A percentile compares a stretch with the other conserved stretches of the same genome.
Conservation (phyloP, 768 basidiomycete genomes). For the Pleurotus eryngii region DNA sequence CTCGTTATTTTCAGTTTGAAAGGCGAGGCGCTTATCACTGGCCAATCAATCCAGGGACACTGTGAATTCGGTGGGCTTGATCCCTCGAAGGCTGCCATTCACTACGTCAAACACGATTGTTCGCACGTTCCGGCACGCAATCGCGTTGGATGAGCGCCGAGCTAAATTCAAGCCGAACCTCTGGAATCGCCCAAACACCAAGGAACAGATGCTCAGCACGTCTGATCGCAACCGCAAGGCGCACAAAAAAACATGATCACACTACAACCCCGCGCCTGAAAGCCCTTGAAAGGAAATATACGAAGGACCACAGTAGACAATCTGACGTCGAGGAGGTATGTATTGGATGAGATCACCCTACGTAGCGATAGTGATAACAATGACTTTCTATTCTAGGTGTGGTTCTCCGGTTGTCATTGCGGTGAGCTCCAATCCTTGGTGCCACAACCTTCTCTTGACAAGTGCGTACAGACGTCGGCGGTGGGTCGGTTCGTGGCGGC, state of each 20-base stretch:
- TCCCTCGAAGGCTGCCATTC: constrained; percentile 34
- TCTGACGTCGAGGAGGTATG: constrained; percentile 45
- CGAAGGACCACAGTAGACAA: constrained; percentile 12
- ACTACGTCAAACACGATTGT: constrained; percentile 30
- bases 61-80: constrained; percentile 48
- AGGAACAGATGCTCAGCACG: constrained; percentile 26
- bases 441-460: too few relatives aligned
- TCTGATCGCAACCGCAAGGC: not conserved
- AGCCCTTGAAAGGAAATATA: constrained; percentile 24
- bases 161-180: constrained; percentile 47
- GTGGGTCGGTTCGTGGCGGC: too few relatives aligned
- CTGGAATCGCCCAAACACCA: constrained; percentile 28
- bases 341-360: too few relatives aligned
- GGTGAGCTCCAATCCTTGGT: constrained; percentile 22
- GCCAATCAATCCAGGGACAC: constrained; percentile 40
- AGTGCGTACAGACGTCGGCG: too few relatives aligned
- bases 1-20: not conserved
- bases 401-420: constrained; percentile 58
- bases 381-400: constrained; percentile 37
- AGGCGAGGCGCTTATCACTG: not conserved
- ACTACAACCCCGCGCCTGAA: not conserved
- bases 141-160: constrained; percentile 52
- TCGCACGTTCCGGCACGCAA: constrained; percentile 48
- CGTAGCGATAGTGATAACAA: constrained; percentile 30
- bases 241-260: not conserved